Conservation (phyloP, 345 rosid species). For the Adansonia digitata region DNA sequence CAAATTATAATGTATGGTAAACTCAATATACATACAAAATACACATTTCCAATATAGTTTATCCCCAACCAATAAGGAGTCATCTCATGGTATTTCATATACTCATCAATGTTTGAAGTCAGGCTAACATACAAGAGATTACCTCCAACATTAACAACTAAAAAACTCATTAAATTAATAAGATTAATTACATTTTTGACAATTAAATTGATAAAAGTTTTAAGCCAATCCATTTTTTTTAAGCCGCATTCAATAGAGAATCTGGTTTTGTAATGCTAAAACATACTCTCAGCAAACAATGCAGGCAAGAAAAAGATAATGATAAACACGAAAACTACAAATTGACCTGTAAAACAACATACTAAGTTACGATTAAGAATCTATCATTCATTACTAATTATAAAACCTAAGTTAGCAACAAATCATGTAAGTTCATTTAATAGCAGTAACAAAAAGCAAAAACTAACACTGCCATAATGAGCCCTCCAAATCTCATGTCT, state of each 20-base stretch:
- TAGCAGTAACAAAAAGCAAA: neutral
- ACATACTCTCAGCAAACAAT: neutral
- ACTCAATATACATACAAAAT: neutral
- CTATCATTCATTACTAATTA: neutral
- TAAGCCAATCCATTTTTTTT: neutral
- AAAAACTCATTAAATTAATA: neutral
- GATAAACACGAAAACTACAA: neutral
- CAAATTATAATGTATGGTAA: neutral
- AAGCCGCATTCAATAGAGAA: neutral
- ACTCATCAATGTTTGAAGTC: neutral
- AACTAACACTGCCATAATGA: neutral
- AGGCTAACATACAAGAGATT: neutral
- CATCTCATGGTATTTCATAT: neutral
- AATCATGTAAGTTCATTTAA: neutral
- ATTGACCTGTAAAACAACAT: no score
- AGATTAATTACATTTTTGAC: neutral
- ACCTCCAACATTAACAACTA: neutral
- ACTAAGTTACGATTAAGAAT: neutral
- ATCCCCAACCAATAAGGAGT: neutral
- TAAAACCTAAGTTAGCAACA: neutral
- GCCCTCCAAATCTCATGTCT: slow-evolving; percentile 32
- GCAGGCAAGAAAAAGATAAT: no score
- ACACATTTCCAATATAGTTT: neutral
- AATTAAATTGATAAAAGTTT: neutral
- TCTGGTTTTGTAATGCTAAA: neutral